Base-by-base conservation (phyloP, 1,139 yeast species). In the Scheffersomyces insectosa region DNA sequence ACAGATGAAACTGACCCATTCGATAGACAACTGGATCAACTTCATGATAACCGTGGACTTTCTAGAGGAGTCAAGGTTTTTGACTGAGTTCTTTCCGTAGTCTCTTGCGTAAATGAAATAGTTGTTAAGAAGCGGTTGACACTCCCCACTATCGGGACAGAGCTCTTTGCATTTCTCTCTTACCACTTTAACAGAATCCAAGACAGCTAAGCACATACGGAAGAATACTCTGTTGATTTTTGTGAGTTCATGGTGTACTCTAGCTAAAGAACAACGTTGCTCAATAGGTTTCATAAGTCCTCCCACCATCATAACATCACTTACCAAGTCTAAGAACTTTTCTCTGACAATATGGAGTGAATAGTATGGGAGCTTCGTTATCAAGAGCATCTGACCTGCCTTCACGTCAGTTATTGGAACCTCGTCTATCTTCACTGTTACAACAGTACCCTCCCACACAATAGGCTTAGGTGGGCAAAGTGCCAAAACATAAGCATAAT, bases 1-100 rank as follows among this genome's bases (percentile, higher is more conserved):
- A 53, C 95, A 88, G 32, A 93, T 83, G 58, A 89, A 91, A 46
- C 90, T 80, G 7, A 93, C 86, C 99, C 99, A 93, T 45, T 87
- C 95, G 42, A 90, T 82, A 37, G 95, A 81, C 47, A 90, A 66
- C 46, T 83, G 83, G 31, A 91, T 83, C 60, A 93, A 76, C 51
- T 83, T 80, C 70, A 85, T 73, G 33, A 91, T 85, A 9, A 90
- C 79, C 0, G 82, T 75, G 0, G 93, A 82, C 50, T 88, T 82
- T 46, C 87, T 71, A 4, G 79, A 69, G 2, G 85, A 76, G 45
- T 87, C 93, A 50, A 85, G 75, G 40, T 77, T 79, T 43, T 80
- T 73, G 28, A 88, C 72, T 2, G 90, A 83, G 55, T 84, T 83
- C 55, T 85, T 84, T 3, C 96, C 93, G 49, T 85, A 80, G 59